Evolutionary conservation across 768 basidiomycete genomes (phyloP).

Genomic region (Omphalotus guepiniiformis): DNA sequence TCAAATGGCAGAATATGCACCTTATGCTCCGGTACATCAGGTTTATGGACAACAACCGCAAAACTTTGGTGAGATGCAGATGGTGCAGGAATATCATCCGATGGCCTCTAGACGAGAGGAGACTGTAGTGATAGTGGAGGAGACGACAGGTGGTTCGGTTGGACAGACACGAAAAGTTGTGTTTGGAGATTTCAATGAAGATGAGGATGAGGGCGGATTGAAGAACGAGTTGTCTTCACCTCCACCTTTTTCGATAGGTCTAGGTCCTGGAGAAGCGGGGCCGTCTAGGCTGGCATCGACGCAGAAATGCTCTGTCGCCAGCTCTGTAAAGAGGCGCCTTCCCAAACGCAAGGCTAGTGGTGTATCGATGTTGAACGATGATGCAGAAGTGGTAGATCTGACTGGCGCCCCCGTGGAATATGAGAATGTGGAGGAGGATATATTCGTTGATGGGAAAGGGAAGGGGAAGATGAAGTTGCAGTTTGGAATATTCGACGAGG

Average conservation of each 20-base stretch:
- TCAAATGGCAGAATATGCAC: background rate
- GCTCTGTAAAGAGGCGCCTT: background rate
- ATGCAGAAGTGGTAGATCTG: constrained; percentile 25
- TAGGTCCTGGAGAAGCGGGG: background rate
- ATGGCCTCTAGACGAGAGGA: no score
- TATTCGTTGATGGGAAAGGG: background rate
- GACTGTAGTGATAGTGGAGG: background rate
- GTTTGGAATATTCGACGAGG: constrained; percentile 38
- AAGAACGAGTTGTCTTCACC: background rate
- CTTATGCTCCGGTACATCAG: background rate
- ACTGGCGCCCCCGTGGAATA: constrained; percentile 15
- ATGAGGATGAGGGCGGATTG: background rate
- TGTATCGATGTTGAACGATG: background rate
- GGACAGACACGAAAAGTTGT: background rate
- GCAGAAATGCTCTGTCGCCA: background rate
- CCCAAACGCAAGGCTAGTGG: background rate
- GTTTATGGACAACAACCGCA: background rate
- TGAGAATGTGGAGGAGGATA: background rate
- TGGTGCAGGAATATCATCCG: no score
- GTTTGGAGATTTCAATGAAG: constrained; percentile 1
- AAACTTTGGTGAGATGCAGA: no score
- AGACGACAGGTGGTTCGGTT: no score
- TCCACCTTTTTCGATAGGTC: background rate
- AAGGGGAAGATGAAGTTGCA: constrained; percentile 41
- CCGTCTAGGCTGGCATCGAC: background rate